Evolutionary conservation across 306 rosid species (phyloP), one percentile per base, ranked within the genome.

Genomic region (Prunus mira): DNA sequence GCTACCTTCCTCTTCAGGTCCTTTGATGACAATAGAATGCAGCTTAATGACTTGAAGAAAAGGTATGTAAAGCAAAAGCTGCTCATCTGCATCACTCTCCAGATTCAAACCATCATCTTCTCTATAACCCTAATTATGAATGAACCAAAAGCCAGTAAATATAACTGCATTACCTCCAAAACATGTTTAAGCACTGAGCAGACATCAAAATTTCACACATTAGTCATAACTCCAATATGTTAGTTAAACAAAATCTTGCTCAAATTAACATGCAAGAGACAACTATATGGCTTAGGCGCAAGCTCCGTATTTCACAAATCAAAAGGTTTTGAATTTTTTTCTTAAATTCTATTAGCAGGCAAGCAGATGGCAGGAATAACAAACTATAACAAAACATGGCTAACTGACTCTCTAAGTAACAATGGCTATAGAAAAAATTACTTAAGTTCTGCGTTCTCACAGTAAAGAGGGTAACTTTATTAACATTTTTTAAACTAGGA

Each of bases 81-180:
- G 99, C 83, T 95, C 99, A 79, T 95, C 99, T 0, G 99, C 97
- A 84, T 92, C 99, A 81, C 99, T 95, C 85, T 92, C 96, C 78
- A 95, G 82, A 88, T 82, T 87, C 89, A 95, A 89, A 72, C 91
- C 90, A 47, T 95, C 99, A 76, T 95, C 93, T 66, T 95, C 97
- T 87, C 99, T 89, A 64, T 93, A 95, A 76, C 96, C 96, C 99
- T 92, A 74, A 47, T 82, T 69, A 49, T 12, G 58, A 57, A 22
- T 17, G 73, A 76, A 78, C 24, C 24, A 75, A 25, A 55, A 19
- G 30, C 32, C 73, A 74, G 41, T 49, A 70, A 81, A 13, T 41
- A 34, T 22, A 75, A 25, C 57, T 9, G 3, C 69, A 15, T 46
- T 18, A 28, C 50, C 63, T 46, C 50, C 58, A 22, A 32, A 52